Percentiles rank a stretch among this genome's conserved stretches.
These are phyloP conservation scores for Cryptococcus depauperatus DNA, from an alignment of 1,284 basidiomycete genomes.

Conservation along the genomic window DNA sequence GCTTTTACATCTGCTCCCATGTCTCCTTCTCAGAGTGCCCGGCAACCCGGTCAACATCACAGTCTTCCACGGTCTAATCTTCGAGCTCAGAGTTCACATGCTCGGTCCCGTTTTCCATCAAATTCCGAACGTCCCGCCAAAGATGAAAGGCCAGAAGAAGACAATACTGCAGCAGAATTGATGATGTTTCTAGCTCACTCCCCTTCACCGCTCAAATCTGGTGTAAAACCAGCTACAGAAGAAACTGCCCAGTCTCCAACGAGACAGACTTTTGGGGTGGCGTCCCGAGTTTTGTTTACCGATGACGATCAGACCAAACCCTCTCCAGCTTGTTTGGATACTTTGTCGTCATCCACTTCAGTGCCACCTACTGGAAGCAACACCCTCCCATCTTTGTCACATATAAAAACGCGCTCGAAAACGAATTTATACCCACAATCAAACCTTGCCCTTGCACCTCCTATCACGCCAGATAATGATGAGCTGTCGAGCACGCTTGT, in stretches of 20 bases:
- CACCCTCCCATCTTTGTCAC: background rate
- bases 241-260: conserved; percentile 9
- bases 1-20: conserved; percentile 5
- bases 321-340: too few species aligned
- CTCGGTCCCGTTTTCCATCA: conserved; percentile 1
- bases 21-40: conserved; percentile 6
- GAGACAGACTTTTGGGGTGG: conserved; percentile 14
- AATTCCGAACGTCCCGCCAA: conserved; percentile 1
- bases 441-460: conserved; percentile 27
- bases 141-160: conserved; percentile 27
- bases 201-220: conserved; percentile 26
- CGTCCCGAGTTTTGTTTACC: conserved; percentile 37
- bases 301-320: conserved; percentile 14
- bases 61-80: conserved; percentile 4
- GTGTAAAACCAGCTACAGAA: background rate
- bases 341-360: background rate
- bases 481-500: background rate
- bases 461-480: conserved; percentile 15
- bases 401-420: conserved; percentile 1
- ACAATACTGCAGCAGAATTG: conserved; percentile 40
- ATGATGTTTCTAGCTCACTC: conserved; percentile 45
- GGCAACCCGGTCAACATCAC: conserved; percentile 1
- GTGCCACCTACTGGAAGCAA: background rate
- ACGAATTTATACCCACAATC: conserved; percentile 10
- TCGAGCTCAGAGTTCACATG: conserved; percentile 12